phyloP scores from a whole-genome alignment of 768 basidiomycete genomes.

The Suillus paluster region DNA sequence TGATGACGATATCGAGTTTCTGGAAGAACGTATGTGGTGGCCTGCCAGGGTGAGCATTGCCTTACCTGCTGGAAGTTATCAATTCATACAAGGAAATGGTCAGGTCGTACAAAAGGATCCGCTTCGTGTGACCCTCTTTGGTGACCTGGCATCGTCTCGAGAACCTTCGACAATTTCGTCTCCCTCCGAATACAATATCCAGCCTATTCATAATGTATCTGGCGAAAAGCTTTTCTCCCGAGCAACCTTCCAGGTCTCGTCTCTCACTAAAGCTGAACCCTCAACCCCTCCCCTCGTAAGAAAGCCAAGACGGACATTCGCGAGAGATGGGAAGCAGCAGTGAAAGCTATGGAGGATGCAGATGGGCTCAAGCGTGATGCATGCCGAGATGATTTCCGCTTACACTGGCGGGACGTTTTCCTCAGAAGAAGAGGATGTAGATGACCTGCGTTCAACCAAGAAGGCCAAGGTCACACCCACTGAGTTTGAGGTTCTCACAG shows the following conservation, averaged over 20 bases:
- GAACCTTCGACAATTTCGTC: slow-evolving; percentile 30
- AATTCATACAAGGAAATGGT: slow-evolving; percentile 4
- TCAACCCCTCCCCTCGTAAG: slow-evolving; percentile 46
- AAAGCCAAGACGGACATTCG: slow-evolving; percentile 37
- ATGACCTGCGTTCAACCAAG: slow-evolving; percentile 18
- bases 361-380: slow-evolving; percentile 49
- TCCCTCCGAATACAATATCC: slow-evolving; percentile 46
- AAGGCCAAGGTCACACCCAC: slow-evolving; percentile 25
- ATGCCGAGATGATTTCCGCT: slow-evolving; percentile 43
- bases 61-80: slow-evolving; percentile 11
- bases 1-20: slow-evolving; percentile 24
- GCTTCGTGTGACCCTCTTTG: slow-evolving; percentile 36
- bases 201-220: slow-evolving; percentile 38
- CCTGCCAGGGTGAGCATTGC: slow-evolving; percentile 59
- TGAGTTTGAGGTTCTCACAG: slow-evolving; percentile 13
- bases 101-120: slow-evolving; percentile 32
- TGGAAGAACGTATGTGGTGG: slow-evolving; percentile 60
- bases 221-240: slow-evolving; percentile 49
- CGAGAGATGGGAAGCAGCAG: slow-evolving; percentile 52
- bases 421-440: slow-evolving; percentile 1
- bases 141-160: slow-evolving; percentile 30
- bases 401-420: slow-evolving; percentile 26
- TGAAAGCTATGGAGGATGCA: slow-evolving; percentile 47
- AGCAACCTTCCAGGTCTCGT: slow-evolving; percentile 36
- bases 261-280: slow-evolving; percentile 27